These are phyloP conservation scores for Debaryomyces hansenii DNA, from an alignment of 805 yeast species.

Conservation along the genomic window DNA sequence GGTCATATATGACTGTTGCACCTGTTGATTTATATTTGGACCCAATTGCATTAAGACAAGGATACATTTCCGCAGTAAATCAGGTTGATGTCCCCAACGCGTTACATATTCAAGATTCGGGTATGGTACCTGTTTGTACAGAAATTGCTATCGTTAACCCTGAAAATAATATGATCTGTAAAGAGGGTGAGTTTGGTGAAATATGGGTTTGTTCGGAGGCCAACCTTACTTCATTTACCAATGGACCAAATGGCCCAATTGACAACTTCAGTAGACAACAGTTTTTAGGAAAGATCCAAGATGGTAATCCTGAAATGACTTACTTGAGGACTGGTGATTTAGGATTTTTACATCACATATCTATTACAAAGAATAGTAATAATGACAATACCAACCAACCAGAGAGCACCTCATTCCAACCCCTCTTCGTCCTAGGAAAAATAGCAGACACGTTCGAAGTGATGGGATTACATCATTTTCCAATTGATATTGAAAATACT, in stretches of 20 bases:
- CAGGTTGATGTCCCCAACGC: slow-evolving; percentile 70
- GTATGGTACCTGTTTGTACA: slow-evolving; percentile 93
- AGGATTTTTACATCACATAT: slow-evolving; percentile 83
- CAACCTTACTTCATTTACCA: slow-evolving; percentile 61
- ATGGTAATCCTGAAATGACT: slow-evolving; percentile 55
- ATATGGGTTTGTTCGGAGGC: slow-evolving; percentile 95
- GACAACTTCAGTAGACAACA: slow-evolving; percentile 53
- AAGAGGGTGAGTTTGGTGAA: slow-evolving; percentile 92
- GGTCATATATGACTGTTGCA: slow-evolving; percentile 86
- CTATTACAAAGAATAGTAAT: slow-evolving; percentile 37
- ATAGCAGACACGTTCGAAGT: slow-evolving; percentile 88
- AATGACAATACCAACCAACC: slow-evolving; percentile 4
- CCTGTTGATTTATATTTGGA: slow-evolving; percentile 87
- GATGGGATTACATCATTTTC: slow-evolving; percentile 89
- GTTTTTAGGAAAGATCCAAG: slow-evolving; percentile 62
- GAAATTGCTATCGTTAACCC: slow-evolving; percentile 95
- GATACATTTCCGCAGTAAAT: slow-evolving; percentile 76
- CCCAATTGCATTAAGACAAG: slow-evolving; percentile 86
- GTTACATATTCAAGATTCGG: slow-evolving; percentile 85
- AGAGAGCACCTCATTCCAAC: slow-evolving; percentile 54
- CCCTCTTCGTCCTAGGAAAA: slow-evolving; percentile 80
- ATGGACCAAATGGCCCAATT: slow-evolving; percentile 50
- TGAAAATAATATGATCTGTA: slow-evolving; percentile 76
- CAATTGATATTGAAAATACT: slow-evolving; percentile 69
- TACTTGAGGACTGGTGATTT: slow-evolving; percentile 91